A percentile compares a stretch with the other conserved stretches of the same genome.
Conservation (phyloP, 75 land plant genomes). For the Pinus albicaulis region DNA sequence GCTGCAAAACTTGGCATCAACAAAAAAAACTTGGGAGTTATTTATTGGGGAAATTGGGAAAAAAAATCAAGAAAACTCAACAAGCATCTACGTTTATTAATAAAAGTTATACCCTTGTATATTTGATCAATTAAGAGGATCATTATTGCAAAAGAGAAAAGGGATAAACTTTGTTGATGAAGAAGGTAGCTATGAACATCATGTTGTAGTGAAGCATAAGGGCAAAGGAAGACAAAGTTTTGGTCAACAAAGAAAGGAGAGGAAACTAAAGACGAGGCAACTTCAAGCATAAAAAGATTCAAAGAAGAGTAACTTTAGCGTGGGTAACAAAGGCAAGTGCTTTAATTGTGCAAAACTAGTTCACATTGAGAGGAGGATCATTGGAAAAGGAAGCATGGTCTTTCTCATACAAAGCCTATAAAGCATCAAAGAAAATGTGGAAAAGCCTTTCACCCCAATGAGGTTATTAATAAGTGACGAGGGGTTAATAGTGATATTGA, state of each 20-base stretch:
- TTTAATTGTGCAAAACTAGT: not conserved
- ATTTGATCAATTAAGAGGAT: not conserved
- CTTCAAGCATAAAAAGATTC: not conserved
- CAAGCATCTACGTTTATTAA: no score
- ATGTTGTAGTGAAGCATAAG: not conserved
- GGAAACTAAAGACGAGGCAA: not conserved
- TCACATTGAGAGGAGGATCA: not conserved
- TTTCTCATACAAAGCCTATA: not conserved
- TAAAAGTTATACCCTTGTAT: not conserved
- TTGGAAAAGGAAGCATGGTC: not conserved
- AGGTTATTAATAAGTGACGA: no score
- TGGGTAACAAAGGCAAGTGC: not conserved
- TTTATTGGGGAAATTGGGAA: no score
- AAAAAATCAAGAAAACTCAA: no score
- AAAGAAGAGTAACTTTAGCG: not conserved
- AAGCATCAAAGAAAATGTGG: not conserved
- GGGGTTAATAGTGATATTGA: not conserved
- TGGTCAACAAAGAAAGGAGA: not conserved
- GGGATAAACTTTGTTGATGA: not conserved
- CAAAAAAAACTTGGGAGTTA: no score
- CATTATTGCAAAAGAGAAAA: not conserved
- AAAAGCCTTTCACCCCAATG: no score
- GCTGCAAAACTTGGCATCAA: no score
- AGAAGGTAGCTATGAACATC: not conserved
- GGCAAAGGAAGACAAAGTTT: not conserved